phyloP scores from a whole-genome alignment of 1,284 basidiomycete species.

The Boletus holoroseus region DNA sequence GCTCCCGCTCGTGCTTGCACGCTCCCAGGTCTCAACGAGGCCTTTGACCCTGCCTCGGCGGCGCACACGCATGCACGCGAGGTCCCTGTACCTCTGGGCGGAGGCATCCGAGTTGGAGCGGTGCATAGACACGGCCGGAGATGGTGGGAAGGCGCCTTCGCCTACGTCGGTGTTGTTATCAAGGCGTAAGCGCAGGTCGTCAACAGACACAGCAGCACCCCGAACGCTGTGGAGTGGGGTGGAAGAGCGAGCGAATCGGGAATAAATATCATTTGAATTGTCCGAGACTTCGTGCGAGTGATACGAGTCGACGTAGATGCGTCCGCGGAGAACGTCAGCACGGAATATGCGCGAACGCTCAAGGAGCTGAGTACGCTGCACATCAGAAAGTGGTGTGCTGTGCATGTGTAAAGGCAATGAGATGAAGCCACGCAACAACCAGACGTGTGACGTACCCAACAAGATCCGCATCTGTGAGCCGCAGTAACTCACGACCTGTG shows the following conservation, averaged over 20 bases:
- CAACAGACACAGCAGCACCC: slow-evolving; percentile 24
- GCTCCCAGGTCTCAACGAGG: slow-evolving; percentile 31
- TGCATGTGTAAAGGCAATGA: slow-evolving; percentile 3
- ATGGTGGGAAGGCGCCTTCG: slow-evolving; percentile 6
- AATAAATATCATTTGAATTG: slow-evolving; percentile 10
- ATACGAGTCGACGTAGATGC: slow-evolving; percentile 24
- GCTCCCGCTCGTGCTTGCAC: slow-evolving; percentile 24
- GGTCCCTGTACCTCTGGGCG: slow-evolving; percentile 30
- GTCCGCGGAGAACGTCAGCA: slow-evolving; percentile 23
- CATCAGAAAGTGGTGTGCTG: slow-evolving; percentile 24
- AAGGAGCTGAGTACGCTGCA: slow-evolving; percentile 21
- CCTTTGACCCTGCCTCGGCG: slow-evolving; percentile 33
- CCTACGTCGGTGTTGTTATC: background rate
- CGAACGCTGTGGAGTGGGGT: slow-evolving; percentile 10
- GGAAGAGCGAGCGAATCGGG: background rate
- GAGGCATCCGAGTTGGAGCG: slow-evolving; percentile 28
- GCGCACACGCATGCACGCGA: slow-evolving; percentile 28
- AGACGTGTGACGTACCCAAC: slow-evolving; percentile 16
- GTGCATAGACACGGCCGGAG: slow-evolving; percentile 20
- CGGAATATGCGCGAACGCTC: slow-evolving; percentile 26
- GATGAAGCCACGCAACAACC: background rate
- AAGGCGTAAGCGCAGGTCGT: slow-evolving; percentile 21
- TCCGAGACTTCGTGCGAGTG: slow-evolving; percentile 16
- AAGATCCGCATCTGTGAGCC: slow-evolving; percentile 28
- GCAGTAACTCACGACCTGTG: slow-evolving; percentile 28